Base-by-base conservation (phyloP, 306 rosid genomes). In the Abrus pulchellus region DNA sequence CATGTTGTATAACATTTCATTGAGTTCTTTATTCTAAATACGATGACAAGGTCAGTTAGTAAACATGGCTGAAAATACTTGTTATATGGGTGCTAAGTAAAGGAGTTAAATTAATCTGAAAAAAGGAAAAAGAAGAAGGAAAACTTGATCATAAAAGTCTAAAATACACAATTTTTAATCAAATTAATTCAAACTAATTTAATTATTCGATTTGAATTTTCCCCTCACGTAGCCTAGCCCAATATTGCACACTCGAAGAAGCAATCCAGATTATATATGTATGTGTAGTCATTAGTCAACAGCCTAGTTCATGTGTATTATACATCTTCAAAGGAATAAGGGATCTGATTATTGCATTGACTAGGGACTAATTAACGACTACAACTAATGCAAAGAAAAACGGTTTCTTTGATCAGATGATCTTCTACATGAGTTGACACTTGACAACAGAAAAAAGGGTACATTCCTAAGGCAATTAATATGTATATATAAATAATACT, bases 391-490 rank as follows among this genome's bases (percentile, higher is more conserved):
- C 59, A 54, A 54, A 55, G 66, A 70, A 70, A 66, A 67, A 34
- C 30, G 52, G 76, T 57, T 84, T 55, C 52, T 55, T 81, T 60
- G 62, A 53, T 52, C 66, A 33, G 55, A 43, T 63, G 45, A 65
- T 79, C 45, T 69, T 75, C 40, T 63, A 52, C 83, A 27, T n/a
- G 20, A 67, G 68, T 70, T 64, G 57, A 77, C 74, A 65, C 32
- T 64, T 71, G 34, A 82, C 36, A 84, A 67, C 53, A 63, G 34
- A 67, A 77, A 63, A 65, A 67, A 65, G 57, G 43, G 47, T 54
- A 61, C 27, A 73, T 80, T 76, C 55, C 32, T 60, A 64, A 44
- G n/a, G 61, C 7, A 68, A 36, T 48, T n/a, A 5, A 7, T 28
- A 57, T 20, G 40, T 28, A 29, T 3, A 62, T 61, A 34, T 33